Percentiles rank a stretch among this genome's conserved stretches.
These are phyloP conservation scores for Tremella mesenterica DNA, from an alignment of 768 basidiomycete species.

Conservation along the genomic window DNA sequence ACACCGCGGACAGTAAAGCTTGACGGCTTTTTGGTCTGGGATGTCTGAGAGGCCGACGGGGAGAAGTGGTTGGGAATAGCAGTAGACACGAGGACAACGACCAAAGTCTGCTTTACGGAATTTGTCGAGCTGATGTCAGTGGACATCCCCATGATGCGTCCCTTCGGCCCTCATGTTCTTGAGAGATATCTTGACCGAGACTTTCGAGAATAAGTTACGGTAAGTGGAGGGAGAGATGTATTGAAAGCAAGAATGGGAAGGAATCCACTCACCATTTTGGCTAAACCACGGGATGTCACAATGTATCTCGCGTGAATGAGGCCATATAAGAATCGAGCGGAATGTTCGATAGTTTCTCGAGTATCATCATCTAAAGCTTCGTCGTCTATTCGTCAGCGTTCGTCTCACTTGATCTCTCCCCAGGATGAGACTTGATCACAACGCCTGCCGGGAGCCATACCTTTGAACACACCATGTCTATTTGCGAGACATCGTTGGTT, in stretches of 20 bases:
- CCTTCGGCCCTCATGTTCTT: too few species aligned
- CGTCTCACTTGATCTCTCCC: background rate
- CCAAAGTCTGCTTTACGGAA: slow-evolving; percentile 98
- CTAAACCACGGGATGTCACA: slow-evolving; percentile 81
- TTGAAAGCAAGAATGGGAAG: background rate
- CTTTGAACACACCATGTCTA: too few species aligned
- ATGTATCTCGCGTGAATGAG: slow-evolving; percentile 97
- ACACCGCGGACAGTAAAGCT: slow-evolving; percentile 95
- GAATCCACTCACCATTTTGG: slow-evolving; percentile 70
- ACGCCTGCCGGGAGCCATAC: too few species aligned
- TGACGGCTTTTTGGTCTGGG: slow-evolving; percentile 98
- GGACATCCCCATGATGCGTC: background rate
- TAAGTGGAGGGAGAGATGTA: background rate
- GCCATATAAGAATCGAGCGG: slow-evolving; percentile 86
- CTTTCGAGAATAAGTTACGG: background rate
- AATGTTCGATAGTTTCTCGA: slow-evolving; percentile 81
- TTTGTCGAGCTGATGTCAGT: slow-evolving; percentile 60
- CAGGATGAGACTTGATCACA: too few species aligned
- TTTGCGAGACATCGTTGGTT: too few species aligned
- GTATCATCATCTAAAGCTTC: slow-evolving; percentile 88
- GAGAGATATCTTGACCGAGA: background rate
- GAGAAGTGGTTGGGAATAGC: slow-evolving; percentile 86
- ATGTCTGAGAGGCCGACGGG: slow-evolving; percentile 94
- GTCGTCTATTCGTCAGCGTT: slow-evolving; percentile 53
- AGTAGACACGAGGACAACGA: slow-evolving; percentile 93